phyloP scores from a whole-genome alignment of 2,329 filamentous ascomycete genomes.

The Colletotrichum tabaci region DNA sequence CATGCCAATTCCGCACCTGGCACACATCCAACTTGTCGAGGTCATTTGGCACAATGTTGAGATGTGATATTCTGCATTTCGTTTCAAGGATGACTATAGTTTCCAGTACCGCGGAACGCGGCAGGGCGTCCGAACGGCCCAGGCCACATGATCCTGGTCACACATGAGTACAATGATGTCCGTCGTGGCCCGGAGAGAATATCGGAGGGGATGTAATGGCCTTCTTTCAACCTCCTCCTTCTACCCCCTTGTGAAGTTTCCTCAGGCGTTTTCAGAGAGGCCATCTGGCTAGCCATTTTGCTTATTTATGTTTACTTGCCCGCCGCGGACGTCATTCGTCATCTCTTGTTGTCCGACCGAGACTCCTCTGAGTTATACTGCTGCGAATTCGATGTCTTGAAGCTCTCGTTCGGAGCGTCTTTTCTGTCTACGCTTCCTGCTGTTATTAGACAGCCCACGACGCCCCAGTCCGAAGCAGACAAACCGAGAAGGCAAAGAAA shows the following conservation, averaged over 20 bases:
- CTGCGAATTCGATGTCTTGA: slow-evolving; percentile 39
- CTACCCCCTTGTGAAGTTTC: background rate
- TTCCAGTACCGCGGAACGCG: slow-evolving; percentile 40
- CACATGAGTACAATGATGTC: background rate
- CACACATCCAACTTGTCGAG: slow-evolving; percentile 31
- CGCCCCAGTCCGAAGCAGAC: slow-evolving; percentile 39
- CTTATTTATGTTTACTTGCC: background rate
- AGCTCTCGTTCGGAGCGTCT: slow-evolving; percentile 23
- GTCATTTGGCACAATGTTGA: slow-evolving; percentile 30
- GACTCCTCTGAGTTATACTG: background rate
- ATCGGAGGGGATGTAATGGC: background rate
- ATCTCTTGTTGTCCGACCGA: background rate
- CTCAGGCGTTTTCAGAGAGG: background rate
- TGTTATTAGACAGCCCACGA: slow-evolving; percentile 45
- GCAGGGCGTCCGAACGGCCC: slow-evolving; percentile 18
- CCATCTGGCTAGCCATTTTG: background rate
- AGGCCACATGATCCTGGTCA: background rate
- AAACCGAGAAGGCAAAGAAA: background rate
- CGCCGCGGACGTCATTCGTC: background rate
- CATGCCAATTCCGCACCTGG: background rate
- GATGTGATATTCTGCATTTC: slow-evolving; percentile 26
- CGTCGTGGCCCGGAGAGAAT: background rate
- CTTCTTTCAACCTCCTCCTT: background rate
- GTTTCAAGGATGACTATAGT: slow-evolving; percentile 11
- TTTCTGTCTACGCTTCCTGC: slow-evolving; percentile 36